Base-by-base conservation (phyloP, 169 alveolate genomes). In the Eimeria maxima region DNA sequence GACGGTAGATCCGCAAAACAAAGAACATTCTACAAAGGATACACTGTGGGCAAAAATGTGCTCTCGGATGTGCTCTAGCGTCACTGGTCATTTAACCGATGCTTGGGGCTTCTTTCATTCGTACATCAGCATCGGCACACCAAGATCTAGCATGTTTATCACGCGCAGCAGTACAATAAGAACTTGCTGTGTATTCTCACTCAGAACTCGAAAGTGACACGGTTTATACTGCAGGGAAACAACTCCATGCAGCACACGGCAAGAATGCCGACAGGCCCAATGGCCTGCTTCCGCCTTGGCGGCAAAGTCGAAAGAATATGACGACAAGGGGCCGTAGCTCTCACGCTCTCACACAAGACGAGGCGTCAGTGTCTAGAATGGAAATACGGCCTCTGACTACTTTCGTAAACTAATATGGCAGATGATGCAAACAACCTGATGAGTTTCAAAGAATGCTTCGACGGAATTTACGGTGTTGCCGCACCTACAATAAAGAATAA, bases 181-280 rank as follows among this genome's bases (percentile, higher is more conserved):
- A 33, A 2, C 3, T 22, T 24, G 38, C 27, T 38, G 63, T 29
- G 69, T n/a, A 24, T 33, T 33, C 57, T 33, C 69, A 83, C 18
- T 55, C 6, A 81, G 24, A 50, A 27, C 4, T 24, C n/a, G 27
- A 44, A 63, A 7, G 57, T 78, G 69, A 24, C 38, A 33, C 81
- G 42, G 67, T 87, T 60, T 13, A 53, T 87, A 42, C 93, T 87
- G 81, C 93, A 87, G 93, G 81, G 93, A 60, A 18, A 87, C 44
- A 22, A 53, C 38, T 60, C 93, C 65, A 81, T 87, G 93, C 93
- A 87, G 80, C 83, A 87, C 81, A 47, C 93, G 93, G 93, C 93
- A 60, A 20, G 22, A n/a, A 29, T 87, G 93, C 93, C 93, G 93
- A 87, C 93, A 87, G 93, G 93, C 93, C 13, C 93, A 24, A 38